Evolutionary conservation across 2,329 filamentous ascomycete species (phyloP).

Genomic region (Pseudomassariella vexata): DNA sequence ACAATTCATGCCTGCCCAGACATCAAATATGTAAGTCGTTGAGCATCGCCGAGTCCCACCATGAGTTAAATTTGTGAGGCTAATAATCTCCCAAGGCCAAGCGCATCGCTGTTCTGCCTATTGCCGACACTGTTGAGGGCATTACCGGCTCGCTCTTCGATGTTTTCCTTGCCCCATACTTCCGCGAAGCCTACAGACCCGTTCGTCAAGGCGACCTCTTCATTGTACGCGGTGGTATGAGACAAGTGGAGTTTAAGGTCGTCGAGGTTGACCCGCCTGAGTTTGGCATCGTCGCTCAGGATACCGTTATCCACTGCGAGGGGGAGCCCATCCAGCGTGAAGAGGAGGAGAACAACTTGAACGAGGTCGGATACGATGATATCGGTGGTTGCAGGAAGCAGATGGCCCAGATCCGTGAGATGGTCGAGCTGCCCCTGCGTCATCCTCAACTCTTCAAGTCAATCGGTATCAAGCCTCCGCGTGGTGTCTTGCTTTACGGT

Average conservation of each 20-base stretch:
- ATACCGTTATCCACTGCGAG: conserved; percentile 98
- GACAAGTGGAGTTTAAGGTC: conserved; percentile 99
- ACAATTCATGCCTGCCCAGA: conserved; percentile 97
- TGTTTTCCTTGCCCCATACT: conserved; percentile 98
- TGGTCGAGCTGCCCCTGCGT: conserved; percentile 93
- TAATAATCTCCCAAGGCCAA: too few relatives aligned
- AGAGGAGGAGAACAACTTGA: conserved; percentile 98
- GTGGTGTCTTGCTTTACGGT: conserved; percentile 93
- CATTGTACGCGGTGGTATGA: conserved; percentile 95
- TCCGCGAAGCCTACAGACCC: conserved; percentile 96
- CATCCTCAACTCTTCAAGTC: conserved; percentile 99
- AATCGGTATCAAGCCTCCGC: conserved; percentile 98
- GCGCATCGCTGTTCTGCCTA: conserved; percentile 95
- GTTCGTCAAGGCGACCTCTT: conserved; percentile 97
- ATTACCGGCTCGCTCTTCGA: conserved; percentile 97
- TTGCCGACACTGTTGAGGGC: conserved; percentile 96
- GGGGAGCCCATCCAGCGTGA: conserved; percentile 94
- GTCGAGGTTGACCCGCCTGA: conserved; percentile 98
- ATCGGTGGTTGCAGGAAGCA: conserved; percentile 99
- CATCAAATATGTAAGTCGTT: conserved; percentile 93
- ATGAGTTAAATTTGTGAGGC: too few relatives aligned
- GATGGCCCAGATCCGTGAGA: conserved; percentile 98
- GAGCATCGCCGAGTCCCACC: too few relatives aligned
- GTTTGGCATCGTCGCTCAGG: conserved; percentile 97
- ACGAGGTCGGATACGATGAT: conserved; percentile 98